Evolutionary conservation across 2,329 filamentous ascomycete species (phyloP), one percentile per base, ranked within the genome.

Genomic region (Cytospora paraplurivora): DNA sequence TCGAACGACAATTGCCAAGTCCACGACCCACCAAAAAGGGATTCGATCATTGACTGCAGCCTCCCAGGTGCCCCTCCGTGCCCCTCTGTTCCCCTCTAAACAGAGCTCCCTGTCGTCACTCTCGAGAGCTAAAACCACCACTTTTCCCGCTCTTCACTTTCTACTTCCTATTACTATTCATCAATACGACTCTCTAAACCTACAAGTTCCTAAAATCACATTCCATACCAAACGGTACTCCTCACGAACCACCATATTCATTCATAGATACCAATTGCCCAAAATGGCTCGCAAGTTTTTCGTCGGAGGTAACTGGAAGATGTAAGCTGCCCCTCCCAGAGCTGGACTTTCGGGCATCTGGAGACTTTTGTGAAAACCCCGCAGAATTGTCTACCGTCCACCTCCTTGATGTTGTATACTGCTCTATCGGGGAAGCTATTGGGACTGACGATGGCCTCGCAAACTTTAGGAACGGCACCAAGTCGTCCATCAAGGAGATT

Each of bases 281-380:
- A 92, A 75, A 74, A 97, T 96, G 93, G 85, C 89, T 86, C 93
- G 93, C 84, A 90, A 93, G 84, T 97, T 96, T 85, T 96, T 97
- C 79, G 91, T 97, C 79, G 93, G 93, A 79, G 93, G 93, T 77
- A 99, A 99, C 89, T 98, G 98, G 85, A 98, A 99, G 87, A 98
- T 98, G 93, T 96, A 82, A 76, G 85, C 78, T 44, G 60, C 68
- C 66, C 71, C 66, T 69, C 69, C 69, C 71, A 65, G 71, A 62
- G 67, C 68, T 65, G 67, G 70, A 67, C 69, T 68, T 64, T 67
- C 68, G 67, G 65, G 56, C 58, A 68, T 68, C 68, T 64, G 67
- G 68, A 67, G 65, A 57, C 59, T 35, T 35, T 41, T 58, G 62
- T 56, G 66, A 69, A 73, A 70, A 67, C 68, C 69, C 69, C 72